phyloP scores from a whole-genome alignment of 768 basidiomycete genomes.

The Rhodocollybia butyracea region DNA sequence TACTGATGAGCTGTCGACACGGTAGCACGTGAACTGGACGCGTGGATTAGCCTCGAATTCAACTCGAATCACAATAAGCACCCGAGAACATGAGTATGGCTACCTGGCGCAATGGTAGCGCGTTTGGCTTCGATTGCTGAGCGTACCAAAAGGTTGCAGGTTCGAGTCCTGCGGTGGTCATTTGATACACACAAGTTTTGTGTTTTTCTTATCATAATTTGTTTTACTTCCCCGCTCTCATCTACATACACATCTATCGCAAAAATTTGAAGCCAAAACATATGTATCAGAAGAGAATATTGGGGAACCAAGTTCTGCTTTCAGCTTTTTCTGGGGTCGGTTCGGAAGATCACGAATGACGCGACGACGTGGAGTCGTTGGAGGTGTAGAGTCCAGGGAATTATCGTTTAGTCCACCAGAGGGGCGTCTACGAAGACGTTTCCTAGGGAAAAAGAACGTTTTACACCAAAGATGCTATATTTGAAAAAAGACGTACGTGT shows the following conservation, averaged over 20 bases:
- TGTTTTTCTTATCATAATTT: no score
- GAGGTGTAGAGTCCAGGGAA: not conserved
- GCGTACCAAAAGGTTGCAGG: conserved; percentile 90
- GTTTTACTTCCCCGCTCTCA: no score
- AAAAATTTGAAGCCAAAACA: no score
- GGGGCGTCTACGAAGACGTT: not conserved
- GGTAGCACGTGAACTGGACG: no score
- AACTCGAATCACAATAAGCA: no score
- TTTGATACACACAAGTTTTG: no score
- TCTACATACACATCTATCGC: no score
- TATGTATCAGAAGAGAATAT: not conserved
- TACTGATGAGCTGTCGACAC: no score
- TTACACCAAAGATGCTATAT: no score
- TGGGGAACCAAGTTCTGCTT: not conserved
- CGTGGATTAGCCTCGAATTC: no score
- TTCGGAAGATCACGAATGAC: conserved; percentile 6
- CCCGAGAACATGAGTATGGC: no score
- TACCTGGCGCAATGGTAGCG: conserved; percentile 94
- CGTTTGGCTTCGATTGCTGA: conserved; percentile 86
- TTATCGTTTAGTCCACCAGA: not conserved
- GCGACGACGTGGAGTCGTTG: conserved; percentile 4
- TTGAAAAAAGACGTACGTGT: not conserved
- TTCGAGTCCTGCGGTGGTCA: conserved; percentile 95
- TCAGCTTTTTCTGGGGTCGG: conserved; percentile 1
- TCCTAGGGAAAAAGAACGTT: no score